A percentile compares a stretch with the other conserved stretches of the same genome.
Conservation (phyloP, 2,329 filamentous ascomycete genomes). For the Mycocentrospora acerina region DNA sequence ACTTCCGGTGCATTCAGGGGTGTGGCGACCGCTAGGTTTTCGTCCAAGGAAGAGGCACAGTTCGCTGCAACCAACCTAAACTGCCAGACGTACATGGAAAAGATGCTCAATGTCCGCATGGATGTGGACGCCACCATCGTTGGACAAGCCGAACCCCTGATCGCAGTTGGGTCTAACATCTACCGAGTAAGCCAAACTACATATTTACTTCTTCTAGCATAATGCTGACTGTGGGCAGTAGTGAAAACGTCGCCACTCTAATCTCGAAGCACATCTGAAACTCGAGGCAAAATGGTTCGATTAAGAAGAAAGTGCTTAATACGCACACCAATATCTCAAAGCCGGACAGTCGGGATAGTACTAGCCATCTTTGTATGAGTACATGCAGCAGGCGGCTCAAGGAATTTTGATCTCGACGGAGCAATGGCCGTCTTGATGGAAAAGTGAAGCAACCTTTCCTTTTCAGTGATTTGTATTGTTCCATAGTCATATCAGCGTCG, state of each 20-base stretch:
- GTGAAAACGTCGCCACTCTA: slow-evolving; percentile 1
- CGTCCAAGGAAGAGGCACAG: slow-evolving; percentile 32
- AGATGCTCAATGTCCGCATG: slow-evolving; percentile 35
- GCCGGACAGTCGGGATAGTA: no score
- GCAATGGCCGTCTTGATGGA: no score
- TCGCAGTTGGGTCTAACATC: slow-evolving; percentile 12
- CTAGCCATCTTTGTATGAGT: no score
- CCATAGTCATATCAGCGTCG: no score
- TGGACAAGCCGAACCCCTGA: slow-evolving; percentile 27
- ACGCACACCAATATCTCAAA: no score
- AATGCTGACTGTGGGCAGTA: slow-evolving; percentile 17
- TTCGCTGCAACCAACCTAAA: slow-evolving; percentile 32
- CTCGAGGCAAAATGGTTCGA: no score
- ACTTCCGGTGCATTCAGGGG: slow-evolving; percentile 33
- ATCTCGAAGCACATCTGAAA: not conserved
- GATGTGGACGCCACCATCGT: slow-evolving; percentile 39
- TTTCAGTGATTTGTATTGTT: no score
- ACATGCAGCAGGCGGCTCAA: no score
- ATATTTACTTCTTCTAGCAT: not conserved
- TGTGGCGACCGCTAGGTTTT: slow-evolving; percentile 35
- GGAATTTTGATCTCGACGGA: no score
- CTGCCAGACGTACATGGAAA: slow-evolving; percentile 29
- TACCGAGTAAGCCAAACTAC: slow-evolving; percentile 16
- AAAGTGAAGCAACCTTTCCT: no score
- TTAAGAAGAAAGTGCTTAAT: no score